These are phyloP conservation scores for Delitschia confertaspora DNA, from an alignment of 495 filamentous ascomycete genomes.

Conservation along the genomic window DNA sequence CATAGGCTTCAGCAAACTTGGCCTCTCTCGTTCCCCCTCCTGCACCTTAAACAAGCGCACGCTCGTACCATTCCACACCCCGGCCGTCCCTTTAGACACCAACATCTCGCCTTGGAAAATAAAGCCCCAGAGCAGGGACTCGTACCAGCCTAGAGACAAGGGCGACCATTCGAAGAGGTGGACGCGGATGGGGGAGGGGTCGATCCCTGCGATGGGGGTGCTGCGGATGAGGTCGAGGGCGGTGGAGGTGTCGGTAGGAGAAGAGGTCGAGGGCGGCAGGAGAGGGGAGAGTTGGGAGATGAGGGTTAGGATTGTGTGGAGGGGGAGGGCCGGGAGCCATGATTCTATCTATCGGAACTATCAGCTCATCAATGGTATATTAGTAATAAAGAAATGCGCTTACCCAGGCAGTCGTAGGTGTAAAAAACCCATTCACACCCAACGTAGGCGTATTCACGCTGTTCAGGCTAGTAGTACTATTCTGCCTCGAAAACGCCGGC, in stretches of 20 bases:
- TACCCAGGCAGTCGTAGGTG: constrained; percentile 68
- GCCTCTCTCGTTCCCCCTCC: constrained; percentile 68
- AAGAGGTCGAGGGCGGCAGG: constrained; percentile 39
- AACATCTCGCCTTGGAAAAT: constrained; percentile 86
- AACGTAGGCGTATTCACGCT: constrained; percentile 52
- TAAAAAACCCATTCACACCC: constrained; percentile 52
- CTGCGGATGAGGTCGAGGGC: constrained; percentile 27
- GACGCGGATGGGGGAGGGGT: constrained; percentile 64
- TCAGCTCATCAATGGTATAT: constrained; percentile 12
- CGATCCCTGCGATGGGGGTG: constrained; percentile 50
- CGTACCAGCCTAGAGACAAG: constrained; percentile 90
- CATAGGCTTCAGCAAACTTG: constrained; percentile 70
- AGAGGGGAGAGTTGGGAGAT: constrained; percentile 51
- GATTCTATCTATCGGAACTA: constrained; percentile 62
- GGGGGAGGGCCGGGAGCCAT: constrained; percentile 85
- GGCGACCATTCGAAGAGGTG: constrained; percentile 96
- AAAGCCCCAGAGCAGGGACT: constrained; percentile 90
- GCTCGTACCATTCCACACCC: constrained; percentile 86
- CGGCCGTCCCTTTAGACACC: constrained; percentile 77
- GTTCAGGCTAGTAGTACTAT: constrained; percentile 75
- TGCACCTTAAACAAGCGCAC: constrained; percentile 88
- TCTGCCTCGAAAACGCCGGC: constrained; percentile 78
- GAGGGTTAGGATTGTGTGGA: constrained; percentile 80
- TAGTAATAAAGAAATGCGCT: constrained; percentile 15
- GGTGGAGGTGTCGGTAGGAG: constrained; percentile 32